These are phyloP conservation scores for Pestalotiopsis sp. DNA, from an alignment of 2,329 filamentous ascomycete species.

Conservation along the genomic window DNA sequence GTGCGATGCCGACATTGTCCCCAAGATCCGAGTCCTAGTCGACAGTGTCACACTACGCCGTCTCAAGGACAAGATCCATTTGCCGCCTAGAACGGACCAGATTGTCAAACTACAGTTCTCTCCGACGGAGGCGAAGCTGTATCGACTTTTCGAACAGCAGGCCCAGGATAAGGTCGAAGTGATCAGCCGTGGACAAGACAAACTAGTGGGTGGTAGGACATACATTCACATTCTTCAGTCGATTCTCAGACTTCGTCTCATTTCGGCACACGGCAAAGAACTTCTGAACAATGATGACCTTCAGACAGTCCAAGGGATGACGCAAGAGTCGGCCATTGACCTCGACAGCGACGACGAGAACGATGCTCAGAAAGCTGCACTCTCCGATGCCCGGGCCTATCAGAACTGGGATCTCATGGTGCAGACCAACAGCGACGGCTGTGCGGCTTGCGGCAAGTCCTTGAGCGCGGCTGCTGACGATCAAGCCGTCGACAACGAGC, in stretches of 20 bases:
- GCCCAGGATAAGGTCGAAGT: constrained; percentile 80
- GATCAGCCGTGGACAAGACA: constrained; percentile 64
- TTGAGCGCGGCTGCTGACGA: constrained; percentile 56
- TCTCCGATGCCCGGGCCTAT: constrained; percentile 76
- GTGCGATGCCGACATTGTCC: constrained; percentile 80
- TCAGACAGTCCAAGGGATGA: constrained; percentile 77
- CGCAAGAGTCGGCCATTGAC: constrained; percentile 84
- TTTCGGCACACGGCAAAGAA: constrained; percentile 94
- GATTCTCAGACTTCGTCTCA: constrained; percentile 84
- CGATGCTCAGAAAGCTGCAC: constrained; percentile 49
- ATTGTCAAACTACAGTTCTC: constrained; percentile 77
- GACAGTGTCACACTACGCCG: constrained; percentile 93
- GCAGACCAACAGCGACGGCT: constrained; percentile 77
- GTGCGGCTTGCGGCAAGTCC: constrained; percentile 69
- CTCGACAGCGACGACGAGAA: constrained; percentile 78
- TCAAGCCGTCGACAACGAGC: constrained; percentile 60
- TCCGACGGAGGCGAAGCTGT: constrained; percentile 73
- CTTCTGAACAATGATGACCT: constrained; percentile 84
- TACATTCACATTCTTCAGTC: constrained; percentile 93
- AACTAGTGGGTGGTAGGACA: constrained; percentile 77
- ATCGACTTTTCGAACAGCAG: constrained; percentile 82
- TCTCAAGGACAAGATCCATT: constrained; percentile 86
- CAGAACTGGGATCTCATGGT: constrained; percentile 84
- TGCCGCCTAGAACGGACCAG: constrained; percentile 74
- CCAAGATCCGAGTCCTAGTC: constrained; percentile 84